phyloP scores from a whole-genome alignment of 202 grass and related monocot genomes.

The Carex arenaria region DNA sequence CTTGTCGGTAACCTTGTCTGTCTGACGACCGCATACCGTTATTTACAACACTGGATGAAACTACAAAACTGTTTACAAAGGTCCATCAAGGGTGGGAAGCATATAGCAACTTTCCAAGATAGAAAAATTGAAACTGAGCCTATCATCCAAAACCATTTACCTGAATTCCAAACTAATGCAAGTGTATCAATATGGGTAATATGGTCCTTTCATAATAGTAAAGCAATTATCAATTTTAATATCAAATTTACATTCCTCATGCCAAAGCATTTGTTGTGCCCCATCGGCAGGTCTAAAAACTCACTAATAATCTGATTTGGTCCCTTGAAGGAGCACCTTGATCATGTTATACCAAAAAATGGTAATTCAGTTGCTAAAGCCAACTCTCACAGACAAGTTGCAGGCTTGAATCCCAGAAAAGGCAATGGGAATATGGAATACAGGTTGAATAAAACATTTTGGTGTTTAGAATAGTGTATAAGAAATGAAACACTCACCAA shows the following conservation, averaged over 20 bases:
- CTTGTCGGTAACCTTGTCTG: no score
- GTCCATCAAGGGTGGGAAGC: background rate
- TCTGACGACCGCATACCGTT: no score
- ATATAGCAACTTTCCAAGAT: background rate
- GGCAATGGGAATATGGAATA: background rate
- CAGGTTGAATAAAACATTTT: background rate
- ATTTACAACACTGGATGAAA: no score
- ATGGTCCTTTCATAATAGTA: background rate
- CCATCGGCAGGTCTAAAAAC: background rate
- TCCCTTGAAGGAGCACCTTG: background rate
- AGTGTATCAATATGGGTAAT: background rate
- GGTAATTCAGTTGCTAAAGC: background rate
- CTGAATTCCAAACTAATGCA: background rate
- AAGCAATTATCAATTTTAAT: background rate
- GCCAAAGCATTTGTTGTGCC: background rate
- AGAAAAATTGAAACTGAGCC: background rate
- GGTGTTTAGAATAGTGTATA: background rate
- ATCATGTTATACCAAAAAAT: background rate
- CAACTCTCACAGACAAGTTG: background rate
- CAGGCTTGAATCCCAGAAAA: background rate
- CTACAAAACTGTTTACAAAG: background rate
- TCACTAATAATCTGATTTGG: background rate
- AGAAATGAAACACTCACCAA: constrained; percentile 42
- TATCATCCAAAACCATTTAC: background rate
- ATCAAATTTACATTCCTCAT: background rate